These are phyloP conservation scores for Triticum timopheevii DNA, from an alignment of 176 grass and related monocot genomes.

Conservation along the genomic window DNA sequence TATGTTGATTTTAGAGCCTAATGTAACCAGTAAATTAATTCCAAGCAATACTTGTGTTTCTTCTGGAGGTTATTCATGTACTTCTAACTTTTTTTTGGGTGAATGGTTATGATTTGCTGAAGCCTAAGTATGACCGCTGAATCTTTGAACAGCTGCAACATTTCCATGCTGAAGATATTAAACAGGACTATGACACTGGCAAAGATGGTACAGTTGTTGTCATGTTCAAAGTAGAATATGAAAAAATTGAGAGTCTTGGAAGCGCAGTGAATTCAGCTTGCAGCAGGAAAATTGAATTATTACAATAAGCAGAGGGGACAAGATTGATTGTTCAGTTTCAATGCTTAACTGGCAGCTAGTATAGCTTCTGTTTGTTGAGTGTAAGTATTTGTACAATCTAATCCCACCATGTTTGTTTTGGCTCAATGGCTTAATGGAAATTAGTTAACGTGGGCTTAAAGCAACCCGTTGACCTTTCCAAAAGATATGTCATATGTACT, in stretches of 20 bases:
- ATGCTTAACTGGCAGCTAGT: constrained; percentile 1
- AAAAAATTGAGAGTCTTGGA: constrained; percentile 73
- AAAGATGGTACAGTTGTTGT: constrained; percentile 86
- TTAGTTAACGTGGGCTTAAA: background rate
- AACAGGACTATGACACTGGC: constrained; percentile 94
- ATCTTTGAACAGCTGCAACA: constrained; percentile 70
- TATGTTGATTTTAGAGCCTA: background rate
- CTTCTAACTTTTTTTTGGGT: background rate
- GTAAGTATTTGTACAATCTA: constrained; percentile 23
- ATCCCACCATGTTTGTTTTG: background rate
- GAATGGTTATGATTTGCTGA: background rate
- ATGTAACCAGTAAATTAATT: constrained; percentile 12
- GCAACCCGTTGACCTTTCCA: background rate
- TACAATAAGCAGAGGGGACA: constrained; percentile 41
- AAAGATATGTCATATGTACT: background rate
- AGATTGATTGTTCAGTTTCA: background rate
- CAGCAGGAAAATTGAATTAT: constrained; percentile 75
- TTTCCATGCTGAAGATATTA: constrained; percentile 89
- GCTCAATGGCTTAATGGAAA: background rate
- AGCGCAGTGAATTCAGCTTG: constrained; percentile 82
- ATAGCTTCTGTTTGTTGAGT: constrained; percentile 20
- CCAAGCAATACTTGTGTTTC: background rate
- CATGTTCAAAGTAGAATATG: constrained; percentile 83
- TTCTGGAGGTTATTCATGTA: constrained; percentile 4
- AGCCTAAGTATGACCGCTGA: constrained; percentile 24